These are phyloP conservation scores for Betula pendula DNA, from an alignment of 306 rosid species.

Conservation along the genomic window DNA sequence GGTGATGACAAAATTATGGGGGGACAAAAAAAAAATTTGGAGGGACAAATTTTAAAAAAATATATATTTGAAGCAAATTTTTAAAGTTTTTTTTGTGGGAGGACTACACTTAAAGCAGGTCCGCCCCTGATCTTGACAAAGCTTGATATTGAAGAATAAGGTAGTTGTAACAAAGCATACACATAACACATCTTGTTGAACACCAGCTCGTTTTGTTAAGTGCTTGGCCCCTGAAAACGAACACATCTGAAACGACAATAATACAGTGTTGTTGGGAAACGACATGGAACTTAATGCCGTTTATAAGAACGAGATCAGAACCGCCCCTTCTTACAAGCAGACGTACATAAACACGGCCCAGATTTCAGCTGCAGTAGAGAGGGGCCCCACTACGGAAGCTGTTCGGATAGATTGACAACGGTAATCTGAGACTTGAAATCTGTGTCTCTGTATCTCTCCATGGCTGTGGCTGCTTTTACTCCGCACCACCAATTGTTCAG, in stretches of 20 bases:
- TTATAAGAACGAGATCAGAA: constrained; percentile 13
- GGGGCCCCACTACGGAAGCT: background rate
- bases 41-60: too few relatives aligned
- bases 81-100: too few relatives aligned
- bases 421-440: constrained; percentile 21
- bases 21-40: too few relatives aligned
- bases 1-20: too few relatives aligned
- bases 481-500: constrained; percentile 50
- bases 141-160: background rate
- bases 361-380: constrained; percentile 8
- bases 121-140: too few relatives aligned
- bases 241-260: background rate
- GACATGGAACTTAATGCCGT: background rate
- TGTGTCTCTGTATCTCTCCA: constrained; percentile 23
- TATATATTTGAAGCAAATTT: too few relatives aligned
- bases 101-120: too few relatives aligned
- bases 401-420: constrained; percentile 23
- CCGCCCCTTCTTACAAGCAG: constrained; percentile 15
- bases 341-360: background rate
- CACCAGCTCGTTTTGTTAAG: background rate
- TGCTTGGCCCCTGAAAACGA: too few relatives aligned
- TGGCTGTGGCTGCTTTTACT: constrained; percentile 63
- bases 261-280: background rate
- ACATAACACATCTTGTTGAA: too few relatives aligned
- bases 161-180: too few relatives aligned